Base-by-base conservation (phyloP, 2,329 filamentous ascomycete genomes). In the Hypoxylon sp. region DNA sequence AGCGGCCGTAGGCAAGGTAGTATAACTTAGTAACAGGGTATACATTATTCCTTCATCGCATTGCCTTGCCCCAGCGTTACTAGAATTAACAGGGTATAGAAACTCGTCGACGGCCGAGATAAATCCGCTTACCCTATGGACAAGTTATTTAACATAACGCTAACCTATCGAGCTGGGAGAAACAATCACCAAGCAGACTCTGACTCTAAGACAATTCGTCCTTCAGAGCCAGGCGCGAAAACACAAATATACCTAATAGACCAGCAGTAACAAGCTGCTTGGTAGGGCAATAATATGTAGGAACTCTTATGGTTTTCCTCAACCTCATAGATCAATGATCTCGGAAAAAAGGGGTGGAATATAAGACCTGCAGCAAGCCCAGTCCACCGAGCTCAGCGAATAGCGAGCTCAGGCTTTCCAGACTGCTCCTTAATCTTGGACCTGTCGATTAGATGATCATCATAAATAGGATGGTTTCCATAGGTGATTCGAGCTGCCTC, bases 391-490 rank as follows among this genome's bases (percentile, higher is more conserved):
- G 88, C 88, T 93, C 91, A 91, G 84, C 85, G 83, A 75, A 83
- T 80, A 82, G 87, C 90, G 90, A 92, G 85, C 89, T 88, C 86
- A 67, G 88, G 88, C 86, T 85, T 83, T 84, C 82, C 82, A 81
- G 84, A 83, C 81, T 85, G 57, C 85, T 83, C 82, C 84, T 96
- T 88, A 78, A 81, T 97, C 91, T 97, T 81, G 93, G 91, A 96
- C 90, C 92, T 96, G 94, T 97, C 93, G 92, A 94, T 93, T 90
- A 91, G 92, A 93, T 92, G 90, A 87, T 92, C 91, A 94, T 89
- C 92, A 94, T 90, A 74, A 82, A 77, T 80, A 81, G 82, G 88
- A 90, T 93, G 91, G 90, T 94, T 92, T 92, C 92, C 90, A 93
- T 81, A 79, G 78, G 84, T 88, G 89, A 93, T 93, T 76, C 92